Evolutionary conservation across 345 rosid species (phyloP).

Genomic region (Pistacia integerrima): DNA sequence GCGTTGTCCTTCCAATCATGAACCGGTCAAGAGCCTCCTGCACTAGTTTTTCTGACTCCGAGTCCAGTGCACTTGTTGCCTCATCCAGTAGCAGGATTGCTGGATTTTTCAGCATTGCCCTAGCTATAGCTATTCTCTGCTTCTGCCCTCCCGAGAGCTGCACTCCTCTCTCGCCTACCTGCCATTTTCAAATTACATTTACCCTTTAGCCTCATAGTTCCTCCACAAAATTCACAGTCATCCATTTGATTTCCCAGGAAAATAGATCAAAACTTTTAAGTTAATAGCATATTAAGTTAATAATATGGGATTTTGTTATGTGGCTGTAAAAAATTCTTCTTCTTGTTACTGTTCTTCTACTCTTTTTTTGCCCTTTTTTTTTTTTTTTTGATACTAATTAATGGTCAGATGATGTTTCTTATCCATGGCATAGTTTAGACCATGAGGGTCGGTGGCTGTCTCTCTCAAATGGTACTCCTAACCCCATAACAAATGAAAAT

Average conservation of each 20-base stretch:
- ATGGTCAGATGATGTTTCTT: not conserved
- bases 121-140: slow-evolving; percentile 94
- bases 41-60: slow-evolving; percentile 94
- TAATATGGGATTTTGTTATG: not conserved
- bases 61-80: slow-evolving; percentile 96
- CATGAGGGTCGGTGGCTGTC: not conserved
- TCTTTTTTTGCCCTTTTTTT: not conserved
- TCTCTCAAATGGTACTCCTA: slow-evolving; percentile 1
- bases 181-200: slow-evolving; percentile 37
- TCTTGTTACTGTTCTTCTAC: too few species aligned
- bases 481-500: not conserved
- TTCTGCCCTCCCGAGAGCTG: slow-evolving; percentile 99
- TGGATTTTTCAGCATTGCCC: slow-evolving; percentile 97
- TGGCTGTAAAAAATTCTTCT: not conserved
- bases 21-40: slow-evolving; percentile 97
- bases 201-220: not conserved
- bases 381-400: too few species aligned
- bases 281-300: not conserved
- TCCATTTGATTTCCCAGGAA: not conserved
- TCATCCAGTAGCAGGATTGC: slow-evolving; percentile 91
- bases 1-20: slow-evolving; percentile 98
- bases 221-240: not conserved
- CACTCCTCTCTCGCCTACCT: slow-evolving; percentile 98
- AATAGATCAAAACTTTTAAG: not conserved
- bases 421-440: not conserved